phyloP scores from a whole-genome alignment of 345 rosid species.

The Moricandia moricandioides region DNA sequence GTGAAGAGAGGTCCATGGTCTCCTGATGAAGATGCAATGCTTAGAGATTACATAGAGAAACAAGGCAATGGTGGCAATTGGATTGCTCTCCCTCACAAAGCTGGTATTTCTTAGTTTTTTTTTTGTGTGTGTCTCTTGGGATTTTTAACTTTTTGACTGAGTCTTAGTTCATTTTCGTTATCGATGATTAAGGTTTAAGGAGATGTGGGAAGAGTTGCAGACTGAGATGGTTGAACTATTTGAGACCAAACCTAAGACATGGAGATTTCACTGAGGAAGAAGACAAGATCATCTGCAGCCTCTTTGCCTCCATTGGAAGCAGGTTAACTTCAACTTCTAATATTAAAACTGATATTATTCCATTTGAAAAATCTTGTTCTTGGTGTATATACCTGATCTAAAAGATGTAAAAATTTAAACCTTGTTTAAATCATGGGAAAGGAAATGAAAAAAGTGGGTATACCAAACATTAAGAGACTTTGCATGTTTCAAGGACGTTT shows the following conservation, averaged over 20 bases:
- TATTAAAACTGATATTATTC: neutral
- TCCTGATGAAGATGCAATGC: conserved; percentile 87
- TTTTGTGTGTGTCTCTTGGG: no score
- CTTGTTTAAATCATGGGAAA: conserved; percentile 6
- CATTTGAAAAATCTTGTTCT: neutral
- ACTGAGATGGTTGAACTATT: conserved; percentile 86
- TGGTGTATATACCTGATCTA: neutral
- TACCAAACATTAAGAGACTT: neutral
- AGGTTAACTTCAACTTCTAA: conserved; percentile 41
- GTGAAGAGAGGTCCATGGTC: conserved; percentile 96
- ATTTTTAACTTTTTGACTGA: neutral
- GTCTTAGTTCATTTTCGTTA: neutral
- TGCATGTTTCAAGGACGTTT: conserved; percentile 32
- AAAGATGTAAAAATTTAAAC: neutral
- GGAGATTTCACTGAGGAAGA: conserved; percentile 84
- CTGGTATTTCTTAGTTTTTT: conserved; percentile 43
- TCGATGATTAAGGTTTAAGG: conserved; percentile 45
- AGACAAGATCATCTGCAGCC: conserved; percentile 64
- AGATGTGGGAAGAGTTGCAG: conserved; percentile 96
- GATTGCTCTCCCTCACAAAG: conserved; percentile 80
- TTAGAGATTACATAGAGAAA: conserved; percentile 58
- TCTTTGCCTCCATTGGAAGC: conserved; percentile 79
- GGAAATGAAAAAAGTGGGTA: no score
- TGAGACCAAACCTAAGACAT: conserved; percentile 84
- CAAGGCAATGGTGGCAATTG: conserved; percentile 75